Evolutionary conservation across 1,284 basidiomycete species (phyloP), one percentile per base, ranked within the genome.

Genomic region (Fomitopsis pinicola): DNA sequence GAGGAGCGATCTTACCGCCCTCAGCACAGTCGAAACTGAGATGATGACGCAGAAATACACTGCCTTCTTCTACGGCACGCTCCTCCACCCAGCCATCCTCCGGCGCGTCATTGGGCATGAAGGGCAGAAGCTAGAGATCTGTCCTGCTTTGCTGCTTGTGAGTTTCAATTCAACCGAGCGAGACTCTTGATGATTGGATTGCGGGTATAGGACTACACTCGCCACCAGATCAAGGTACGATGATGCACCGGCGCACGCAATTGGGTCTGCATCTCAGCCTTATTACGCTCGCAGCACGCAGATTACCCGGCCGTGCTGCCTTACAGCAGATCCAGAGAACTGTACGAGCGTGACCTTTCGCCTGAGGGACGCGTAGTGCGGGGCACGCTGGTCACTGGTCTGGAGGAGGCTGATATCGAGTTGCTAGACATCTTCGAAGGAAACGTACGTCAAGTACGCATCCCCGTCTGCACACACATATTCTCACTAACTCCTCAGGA

Each of bases 11-110:
- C 38, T 15, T 40, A 8, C 12, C 9, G 6, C 14, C 38, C 12
- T 36, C 14, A 15, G 12, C 38, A 0, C 9, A 8, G 38, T 40
- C 14, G 38, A 40, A 6, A 40, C 3, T 40, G 38, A 3, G 15
- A 15, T 15, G 14, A 62, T 62, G 58, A 17, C 62, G 1, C 36
- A 30, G 35, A 59, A 55, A 42, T 60, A 61, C 44, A 74, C 78
- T 61, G 90, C 90, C 5, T 95, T 96, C 75, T 94, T 95, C 78
- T 95, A 96, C 72, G 94, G 94, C 33, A 94, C 91, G 0, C 74
- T 86, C 5, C 73, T 83, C 63, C 81, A 84, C 48, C 83, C 83
- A 1, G 75, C 75, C 5, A 81, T 86, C 63, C 73, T 86, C n/a
- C 71, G 71, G 8, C 75, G 83, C 15, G 84, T 86, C 10, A 77